Evolutionary conservation across 768 basidiomycete genomes (phyloP), one percentile per base, ranked within the genome.

Genomic region (Austroboletus festivus): DNA sequence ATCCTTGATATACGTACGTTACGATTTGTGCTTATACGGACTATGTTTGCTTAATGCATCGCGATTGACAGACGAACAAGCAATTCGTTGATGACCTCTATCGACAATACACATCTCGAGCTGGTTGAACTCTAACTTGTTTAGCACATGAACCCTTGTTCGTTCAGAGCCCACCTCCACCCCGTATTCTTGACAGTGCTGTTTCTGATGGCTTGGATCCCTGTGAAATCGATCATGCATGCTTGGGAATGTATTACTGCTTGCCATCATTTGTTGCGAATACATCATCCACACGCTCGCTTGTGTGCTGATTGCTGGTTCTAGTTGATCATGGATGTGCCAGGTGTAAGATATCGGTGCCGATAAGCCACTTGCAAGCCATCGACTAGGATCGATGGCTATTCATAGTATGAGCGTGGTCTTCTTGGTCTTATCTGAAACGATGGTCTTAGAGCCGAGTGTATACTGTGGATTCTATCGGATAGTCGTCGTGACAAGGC

Each of bases 61-160:
- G 28, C 15, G 26, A 40, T 22, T 21, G 33, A 22, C 56, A 87
- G 85, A 85, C 77, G 46, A 81, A 87, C 69, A 73, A 78, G 54
- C 65, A 71, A 15, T 88, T 87, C 56, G 83, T 83, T 50, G 83
- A 88, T 54, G 65, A 69, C 33, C 72, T 85, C 39, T 83, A 74
- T 70, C 72, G 69, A 49, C 76, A 79, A 38, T 86, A 84, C 62
- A 50, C 62, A 46, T 49, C 63, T 16, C 52, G 42, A 39, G 38
- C 35, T 13, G 43, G 34, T 23, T 63, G 49, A 63, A 35, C 13
- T 33, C 16, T 3, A 19, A 23, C 2, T 24, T 18, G 21, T 22
- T 46, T n/a, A 34, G 38, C 15, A 13, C 31, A 15, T 21, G 20
- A 12, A 16, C 15, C 8, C 38, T 15, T 9, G 38, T 50, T 47